Conservation (phyloP, 176 grass and related monocot genomes). For the Eleusine coracana region DNA sequence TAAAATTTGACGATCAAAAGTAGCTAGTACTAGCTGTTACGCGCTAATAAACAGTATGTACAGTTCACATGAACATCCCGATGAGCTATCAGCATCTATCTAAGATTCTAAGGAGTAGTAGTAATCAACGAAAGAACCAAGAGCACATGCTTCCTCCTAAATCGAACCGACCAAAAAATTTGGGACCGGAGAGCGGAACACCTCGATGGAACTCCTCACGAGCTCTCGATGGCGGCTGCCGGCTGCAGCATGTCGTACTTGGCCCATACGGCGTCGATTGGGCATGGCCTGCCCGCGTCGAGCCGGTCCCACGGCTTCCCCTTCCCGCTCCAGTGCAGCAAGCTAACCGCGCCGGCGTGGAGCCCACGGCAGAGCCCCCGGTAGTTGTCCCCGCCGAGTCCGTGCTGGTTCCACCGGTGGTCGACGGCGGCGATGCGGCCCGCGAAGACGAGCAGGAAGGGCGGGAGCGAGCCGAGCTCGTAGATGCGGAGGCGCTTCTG, state of each 20-base stretch:
- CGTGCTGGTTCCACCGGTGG: constrained; percentile 93
- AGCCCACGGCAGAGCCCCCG: constrained; percentile 72
- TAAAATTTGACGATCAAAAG: background rate
- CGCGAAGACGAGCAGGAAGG: constrained; percentile 84
- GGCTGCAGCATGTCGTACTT: constrained; percentile 74
- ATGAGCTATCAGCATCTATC: constrained; percentile 4
- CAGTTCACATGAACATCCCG: constrained; percentile 35
- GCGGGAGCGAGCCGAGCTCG: constrained; percentile 86
- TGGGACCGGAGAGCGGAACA: background rate
- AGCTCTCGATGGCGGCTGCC: constrained; percentile 41
- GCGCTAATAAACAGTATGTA: constrained; percentile 11
- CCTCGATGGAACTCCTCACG: constrained; percentile 6
- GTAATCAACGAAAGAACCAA: constrained; percentile 44
- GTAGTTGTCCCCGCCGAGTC: constrained; percentile 89
- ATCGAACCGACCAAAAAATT: constrained; percentile 15
- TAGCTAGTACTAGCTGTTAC: background rate
- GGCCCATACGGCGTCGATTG: constrained; percentile 78
- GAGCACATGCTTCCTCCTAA: background rate
- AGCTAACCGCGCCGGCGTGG: constrained; percentile 77
- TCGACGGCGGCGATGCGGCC: constrained; percentile 70
- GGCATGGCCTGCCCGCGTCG: constrained; percentile 64
- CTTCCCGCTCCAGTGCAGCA: constrained; percentile 94
- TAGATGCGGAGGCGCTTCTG: constrained; percentile 82
- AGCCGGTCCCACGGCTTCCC: constrained; percentile 84
- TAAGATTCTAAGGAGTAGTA: background rate